These are phyloP conservation scores for Eragrostis curvula DNA, from an alignment of 176 grass and related monocot species.

Conservation along the genomic window DNA sequence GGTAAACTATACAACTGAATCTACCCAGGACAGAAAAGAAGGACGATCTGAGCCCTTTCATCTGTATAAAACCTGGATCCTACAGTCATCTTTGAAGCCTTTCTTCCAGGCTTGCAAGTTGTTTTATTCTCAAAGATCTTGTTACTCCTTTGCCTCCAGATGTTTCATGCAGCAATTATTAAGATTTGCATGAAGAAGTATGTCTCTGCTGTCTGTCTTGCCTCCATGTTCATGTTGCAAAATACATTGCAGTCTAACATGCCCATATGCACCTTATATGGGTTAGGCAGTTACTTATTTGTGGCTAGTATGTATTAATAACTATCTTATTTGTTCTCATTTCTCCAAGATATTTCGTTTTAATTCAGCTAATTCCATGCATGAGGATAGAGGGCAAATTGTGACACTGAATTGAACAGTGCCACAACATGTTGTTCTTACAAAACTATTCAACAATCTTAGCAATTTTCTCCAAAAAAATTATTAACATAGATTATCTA, in stretches of 20 bases:
- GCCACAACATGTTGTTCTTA: constrained; percentile 16
- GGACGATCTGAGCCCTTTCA: too few relatives aligned
- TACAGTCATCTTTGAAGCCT: too few relatives aligned
- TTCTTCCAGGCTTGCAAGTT: too few relatives aligned
- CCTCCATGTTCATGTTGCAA: too few relatives aligned
- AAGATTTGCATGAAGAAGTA: too few relatives aligned
- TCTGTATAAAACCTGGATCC: too few relatives aligned
- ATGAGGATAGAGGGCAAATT: constrained; percentile 20
- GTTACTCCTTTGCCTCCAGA: too few relatives aligned
- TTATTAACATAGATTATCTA: constrained; percentile 16
- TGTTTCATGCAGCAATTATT: too few relatives aligned
- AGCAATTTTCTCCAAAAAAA: neutral
- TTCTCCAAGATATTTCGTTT: neutral
- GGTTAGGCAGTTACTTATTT: constrained; percentile 6
- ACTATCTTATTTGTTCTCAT: constrained; percentile 2
- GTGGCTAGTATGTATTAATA: constrained; percentile 11
- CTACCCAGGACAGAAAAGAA: too few relatives aligned
- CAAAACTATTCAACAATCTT: constrained; percentile 20
- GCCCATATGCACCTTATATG: constrained; percentile 19
- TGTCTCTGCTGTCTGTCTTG: too few relatives aligned
- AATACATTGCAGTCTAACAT: neutral
- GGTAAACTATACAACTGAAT: too few relatives aligned
- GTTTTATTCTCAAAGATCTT: too few relatives aligned
- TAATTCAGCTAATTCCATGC: constrained; percentile 11
- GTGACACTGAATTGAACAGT: neutral